phyloP scores from a whole-genome alignment of 2,329 filamentous ascomycete species.

The Podosphaera fusca region DNA sequence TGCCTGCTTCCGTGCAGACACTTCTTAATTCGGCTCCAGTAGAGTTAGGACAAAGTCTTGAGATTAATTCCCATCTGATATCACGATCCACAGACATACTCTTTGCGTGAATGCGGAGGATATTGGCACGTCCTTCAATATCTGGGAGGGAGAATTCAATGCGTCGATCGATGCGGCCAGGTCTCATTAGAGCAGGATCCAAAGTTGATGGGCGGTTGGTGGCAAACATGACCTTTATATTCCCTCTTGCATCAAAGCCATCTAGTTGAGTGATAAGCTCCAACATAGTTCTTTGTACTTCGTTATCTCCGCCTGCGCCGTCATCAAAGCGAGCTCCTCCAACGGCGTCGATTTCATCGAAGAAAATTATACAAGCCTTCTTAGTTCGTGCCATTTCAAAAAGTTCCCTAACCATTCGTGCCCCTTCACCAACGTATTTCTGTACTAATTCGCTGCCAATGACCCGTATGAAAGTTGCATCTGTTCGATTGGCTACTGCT shows the following conservation, averaged over 20 bases:
- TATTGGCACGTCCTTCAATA: conserved; percentile 91
- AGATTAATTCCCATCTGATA: conserved; percentile 97
- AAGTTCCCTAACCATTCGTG: conserved; percentile 91
- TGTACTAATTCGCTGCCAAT: conserved; percentile 96
- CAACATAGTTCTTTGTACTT: conserved; percentile 94
- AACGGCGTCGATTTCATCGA: conserved; percentile 93
- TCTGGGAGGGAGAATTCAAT: conserved; percentile 97
- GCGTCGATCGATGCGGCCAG: conserved; percentile 92
- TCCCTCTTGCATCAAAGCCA: conserved; percentile 86
- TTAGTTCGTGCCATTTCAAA: conserved; percentile 99
- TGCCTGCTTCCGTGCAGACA: conserved; percentile 93
- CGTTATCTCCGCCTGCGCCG: conserved; percentile 87
- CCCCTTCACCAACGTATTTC: conserved; percentile 96
- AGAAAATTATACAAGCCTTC: conserved; percentile 99
- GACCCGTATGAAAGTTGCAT: conserved; percentile 95
- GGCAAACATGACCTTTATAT: conserved; percentile 99
- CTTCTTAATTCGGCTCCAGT: conserved; percentile 90
- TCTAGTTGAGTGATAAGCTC: conserved; percentile 93
- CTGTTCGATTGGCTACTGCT: conserved; percentile 92
- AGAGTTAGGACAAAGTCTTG: conserved; percentile 84
- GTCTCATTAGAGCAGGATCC: conserved; percentile 91
- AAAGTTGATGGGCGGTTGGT: conserved; percentile 91
- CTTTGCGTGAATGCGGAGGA: conserved; percentile 95
- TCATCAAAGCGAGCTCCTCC: conserved; percentile 93
- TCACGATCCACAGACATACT: conserved; percentile 98